A percentile compares a stretch with the other conserved stretches of the same genome.
phyloP scores from a whole-genome alignment of 164 flowering plant genomes.

The Magnolia kwangsiensis region DNA sequence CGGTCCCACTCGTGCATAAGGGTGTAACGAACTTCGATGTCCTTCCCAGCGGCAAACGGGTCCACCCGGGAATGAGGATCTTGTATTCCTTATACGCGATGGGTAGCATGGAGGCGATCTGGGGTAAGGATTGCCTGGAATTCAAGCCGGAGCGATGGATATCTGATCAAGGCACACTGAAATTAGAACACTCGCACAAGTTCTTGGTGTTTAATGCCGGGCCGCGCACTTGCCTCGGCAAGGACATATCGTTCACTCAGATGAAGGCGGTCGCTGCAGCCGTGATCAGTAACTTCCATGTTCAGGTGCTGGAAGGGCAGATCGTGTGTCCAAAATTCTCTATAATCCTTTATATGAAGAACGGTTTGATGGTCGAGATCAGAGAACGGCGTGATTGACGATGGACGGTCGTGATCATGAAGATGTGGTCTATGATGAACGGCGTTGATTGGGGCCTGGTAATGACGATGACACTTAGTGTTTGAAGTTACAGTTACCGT shows the following conservation, averaged over 20 bases:
- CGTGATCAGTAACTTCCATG: slow-evolving; percentile 22
- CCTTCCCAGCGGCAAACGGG: slow-evolving; percentile 39
- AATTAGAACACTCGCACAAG: slow-evolving; percentile 30
- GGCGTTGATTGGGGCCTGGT: too few species aligned
- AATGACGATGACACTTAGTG: too few species aligned
- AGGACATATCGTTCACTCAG: slow-evolving; percentile 30
- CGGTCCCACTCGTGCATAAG: slow-evolving; percentile 39
- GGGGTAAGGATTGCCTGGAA: slow-evolving; percentile 53
- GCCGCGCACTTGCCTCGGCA: slow-evolving; percentile 47
- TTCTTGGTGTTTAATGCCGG: slow-evolving; percentile 43
- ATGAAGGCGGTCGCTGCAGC: slow-evolving; percentile 41
- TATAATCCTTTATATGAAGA: slow-evolving; percentile 35
- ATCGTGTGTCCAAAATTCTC: slow-evolving; percentile 21
- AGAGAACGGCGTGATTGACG: not conserved
- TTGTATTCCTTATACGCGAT: slow-evolving; percentile 25
- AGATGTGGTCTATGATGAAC: too few species aligned
- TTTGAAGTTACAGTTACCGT: too few species aligned
- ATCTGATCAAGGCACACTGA: slow-evolving; percentile 14
- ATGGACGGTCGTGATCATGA: too few species aligned
- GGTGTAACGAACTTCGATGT: slow-evolving; percentile 17
- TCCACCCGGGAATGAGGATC: slow-evolving; percentile 21
- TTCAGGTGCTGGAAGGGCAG: slow-evolving; percentile 32
- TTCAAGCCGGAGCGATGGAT: slow-evolving; percentile 63
- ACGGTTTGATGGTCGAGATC: slow-evolving; percentile 38
- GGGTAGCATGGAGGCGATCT: slow-evolving; percentile 38